Base-by-base conservation (phyloP, 345 rosid genomes). In the Rhodamnia rubescens region DNA sequence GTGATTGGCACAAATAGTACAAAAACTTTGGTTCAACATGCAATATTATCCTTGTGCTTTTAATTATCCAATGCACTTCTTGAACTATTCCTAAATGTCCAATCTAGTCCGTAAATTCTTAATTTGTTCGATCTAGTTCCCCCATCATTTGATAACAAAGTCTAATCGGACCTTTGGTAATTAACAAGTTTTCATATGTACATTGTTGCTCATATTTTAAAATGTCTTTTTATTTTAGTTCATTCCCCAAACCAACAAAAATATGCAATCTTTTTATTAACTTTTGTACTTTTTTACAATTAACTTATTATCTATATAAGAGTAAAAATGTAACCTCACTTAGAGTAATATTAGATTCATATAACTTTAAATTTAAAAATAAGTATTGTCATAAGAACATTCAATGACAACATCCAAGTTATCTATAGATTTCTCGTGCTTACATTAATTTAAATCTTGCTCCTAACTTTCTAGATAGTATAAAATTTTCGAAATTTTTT, bases 391-490 rank as follows among this genome's bases (percentile, higher is more conserved):
- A 29, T 15, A 29, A 29, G 42, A 61, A 15, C 29, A 64, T 29
- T 29, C 29, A 7, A 64, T 15, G 29, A 2, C 54, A 53, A 53
- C 20, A 6, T 53, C 54, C 18, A 6, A 6, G 54, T 14, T 15
- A 53, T 53, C 54, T 16, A 29, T 29, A 1, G 5, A 64, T 29
- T 64, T 64, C 0, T 0, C 11, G 0, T 29, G 8, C 21, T 61
- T 29, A 4, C 4, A 29, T 61, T 61, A 61, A 29, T 61, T 61
- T 61, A 27, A 16, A 59, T 59, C 40, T 29, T 6, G 40, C 14
- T 61, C 42, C 40, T 29, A 61, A 29, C 10, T 14, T 29, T 61
- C 15, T 61, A 29, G 42, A 29, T 64, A 29, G 42, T 15, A 64
- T 64, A 29, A 15, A 15, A 29, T 3, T 64, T 64, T 29, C 75